phyloP scores from a whole-genome alignment of 2,329 filamentous ascomycete species.

The Podosphaera fusca region DNA sequence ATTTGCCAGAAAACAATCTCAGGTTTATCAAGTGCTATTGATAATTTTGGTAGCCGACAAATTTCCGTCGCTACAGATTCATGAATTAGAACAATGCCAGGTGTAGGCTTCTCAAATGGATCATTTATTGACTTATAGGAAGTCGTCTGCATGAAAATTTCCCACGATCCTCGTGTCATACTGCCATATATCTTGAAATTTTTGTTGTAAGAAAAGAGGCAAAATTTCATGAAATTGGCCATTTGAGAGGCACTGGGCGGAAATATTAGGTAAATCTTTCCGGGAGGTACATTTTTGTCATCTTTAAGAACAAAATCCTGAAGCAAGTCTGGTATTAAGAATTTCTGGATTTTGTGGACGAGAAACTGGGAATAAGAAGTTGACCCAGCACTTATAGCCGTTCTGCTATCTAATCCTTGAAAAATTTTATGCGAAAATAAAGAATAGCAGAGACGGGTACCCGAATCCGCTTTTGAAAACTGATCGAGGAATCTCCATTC shows the following conservation, averaged over 20 bases:
- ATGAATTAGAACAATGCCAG: conserved; percentile 12
- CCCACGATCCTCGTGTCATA: conserved; percentile 23
- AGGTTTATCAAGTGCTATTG: not conserved
- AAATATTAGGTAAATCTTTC: conserved; percentile 27
- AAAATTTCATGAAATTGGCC: conserved; percentile 20
- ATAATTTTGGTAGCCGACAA: conserved; percentile 7
- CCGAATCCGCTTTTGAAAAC: not conserved
- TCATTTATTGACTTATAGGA: not conserved
- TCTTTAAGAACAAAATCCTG: conserved; percentile 2
- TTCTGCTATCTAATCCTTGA: not conserved
- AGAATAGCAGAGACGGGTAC: conserved; percentile 9
- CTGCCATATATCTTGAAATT: conserved; percentile 22
- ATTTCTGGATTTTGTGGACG: conserved; percentile 5
- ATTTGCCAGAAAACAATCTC: conserved; percentile 11
- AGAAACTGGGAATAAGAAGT: conserved; percentile 5
- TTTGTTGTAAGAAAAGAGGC: conserved; percentile 21
- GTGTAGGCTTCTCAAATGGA: conserved; percentile 1
- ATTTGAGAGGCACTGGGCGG: conserved; percentile 18
- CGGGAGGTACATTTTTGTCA: not conserved
- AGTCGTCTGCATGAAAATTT: conserved; percentile 18
- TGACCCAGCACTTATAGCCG: not conserved
- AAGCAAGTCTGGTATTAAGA: conserved; percentile 3
- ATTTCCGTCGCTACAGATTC: conserved; percentile 8
- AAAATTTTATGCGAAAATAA: conserved; percentile 6
- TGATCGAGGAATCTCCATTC: conserved; percentile 14